Conservation (phyloP, 768 basidiomycete genomes). For the Paxillus involutus region DNA sequence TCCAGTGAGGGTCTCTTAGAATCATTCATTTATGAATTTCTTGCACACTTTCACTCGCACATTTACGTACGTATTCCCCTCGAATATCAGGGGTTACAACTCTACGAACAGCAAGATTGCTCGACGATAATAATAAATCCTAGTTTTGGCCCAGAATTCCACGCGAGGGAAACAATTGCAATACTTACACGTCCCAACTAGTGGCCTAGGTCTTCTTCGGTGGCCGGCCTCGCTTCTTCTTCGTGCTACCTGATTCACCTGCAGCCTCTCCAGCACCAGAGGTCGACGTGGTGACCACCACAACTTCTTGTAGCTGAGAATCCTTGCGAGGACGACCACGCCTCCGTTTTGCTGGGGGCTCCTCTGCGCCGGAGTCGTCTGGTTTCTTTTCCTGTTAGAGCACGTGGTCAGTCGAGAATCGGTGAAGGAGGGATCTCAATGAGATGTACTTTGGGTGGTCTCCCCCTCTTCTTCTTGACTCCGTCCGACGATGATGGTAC, state of each 20-base stretch:
- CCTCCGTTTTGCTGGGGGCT: conserved; percentile 58
- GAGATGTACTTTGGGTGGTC: conserved; percentile 49
- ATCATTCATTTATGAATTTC: conserved; percentile 37
- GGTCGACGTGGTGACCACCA: conserved; percentile 34
- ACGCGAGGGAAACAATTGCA: conserved; percentile 65
- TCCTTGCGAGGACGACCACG: conserved; percentile 75
- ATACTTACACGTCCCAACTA: conserved; percentile 58
- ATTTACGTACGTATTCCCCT: conserved; percentile 63
- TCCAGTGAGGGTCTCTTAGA: conserved; percentile 21
- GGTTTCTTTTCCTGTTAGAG: conserved; percentile 33
- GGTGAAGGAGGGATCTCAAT: conserved; percentile 11
- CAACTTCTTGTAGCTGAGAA: conserved; percentile 46
- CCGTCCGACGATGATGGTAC: conserved; percentile 27
- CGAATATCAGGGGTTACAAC: conserved; percentile 58
- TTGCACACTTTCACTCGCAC: conserved; percentile 25
- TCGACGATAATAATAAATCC: conserved; percentile 57
- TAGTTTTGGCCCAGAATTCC: conserved; percentile 55
- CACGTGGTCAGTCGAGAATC: conserved; percentile 19
- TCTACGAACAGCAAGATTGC: conserved; percentile 50
- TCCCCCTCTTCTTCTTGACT: conserved; percentile 47
- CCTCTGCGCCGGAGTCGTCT: conserved; percentile 51
- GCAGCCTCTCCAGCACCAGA: conserved; percentile 34
- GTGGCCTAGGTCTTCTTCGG: conserved; percentile 43
- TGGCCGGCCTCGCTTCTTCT: conserved; percentile 41
- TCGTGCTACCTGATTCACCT: conserved; percentile 42